Base-by-base conservation (phyloP, 305 asterid species). In the Solanum hybrid region DNA sequence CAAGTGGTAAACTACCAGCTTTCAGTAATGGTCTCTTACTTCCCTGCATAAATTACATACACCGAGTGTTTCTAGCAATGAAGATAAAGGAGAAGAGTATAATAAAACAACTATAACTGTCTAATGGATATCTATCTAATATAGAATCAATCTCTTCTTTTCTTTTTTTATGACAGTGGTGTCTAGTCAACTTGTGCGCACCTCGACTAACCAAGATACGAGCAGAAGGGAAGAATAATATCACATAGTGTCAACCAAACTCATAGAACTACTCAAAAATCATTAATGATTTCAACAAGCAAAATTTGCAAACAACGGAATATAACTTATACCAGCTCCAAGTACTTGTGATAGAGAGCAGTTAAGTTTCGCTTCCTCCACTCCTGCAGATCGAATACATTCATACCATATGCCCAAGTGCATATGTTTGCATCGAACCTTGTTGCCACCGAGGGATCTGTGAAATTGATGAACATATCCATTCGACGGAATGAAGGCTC, bases 381-480 rank as follows among this genome's bases (percentile, higher is more conserved):
- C 87, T 90, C 92, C 84, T 89, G 92, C 89, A 97, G 98, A 93
- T 97, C 96, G 51, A 97, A 97, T 29, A 97, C 51, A 91, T 97
- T 97, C 98, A 97, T 90, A 89, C 99, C 99, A 82, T 94, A 97
- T 86, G 98, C 98, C 98, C 99, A 96, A 28, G 99, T 94, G 95
- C 99, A 96, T 24, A 93, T 39, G 28, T 92, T 89, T 89, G 93
- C 86, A 86, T 95, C 93, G 69, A 96, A 92, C 74, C 74, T 90
- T 40, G 91, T 92, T 61, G 94, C 94, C 89, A 96, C 89, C 28
- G 88, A 28, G 75, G 96, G 98, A 89, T 95, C 95, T 29, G 96
- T 89, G 89, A 95, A 95, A 92, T 97, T 92, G 91, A 95, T 90
- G 86, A 93, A 92, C 94, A 91, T 91, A 90, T 96, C 95, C 97